These are phyloP conservation scores for Lachnellula cervina DNA, from an alignment of 2,329 filamentous ascomycete genomes.

Conservation along the genomic window DNA sequence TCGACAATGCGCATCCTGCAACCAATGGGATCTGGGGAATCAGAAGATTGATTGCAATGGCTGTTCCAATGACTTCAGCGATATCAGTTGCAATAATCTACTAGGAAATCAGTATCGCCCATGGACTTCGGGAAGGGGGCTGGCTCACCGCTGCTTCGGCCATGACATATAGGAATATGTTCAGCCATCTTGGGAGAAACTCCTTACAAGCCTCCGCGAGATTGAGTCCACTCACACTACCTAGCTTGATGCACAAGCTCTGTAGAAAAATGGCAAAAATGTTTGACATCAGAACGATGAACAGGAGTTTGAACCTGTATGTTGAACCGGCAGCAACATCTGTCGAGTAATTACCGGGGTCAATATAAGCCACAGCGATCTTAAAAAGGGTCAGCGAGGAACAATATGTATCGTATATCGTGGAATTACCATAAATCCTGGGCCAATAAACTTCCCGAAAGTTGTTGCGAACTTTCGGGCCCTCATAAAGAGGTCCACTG, in stretches of 20 bases:
- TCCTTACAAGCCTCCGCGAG: slow-evolving; percentile 46
- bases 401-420: neutral
- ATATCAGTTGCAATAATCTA: slow-evolving; percentile 55
- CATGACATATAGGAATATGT: slow-evolving; percentile 48
- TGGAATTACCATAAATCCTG: slow-evolving; percentile 36
- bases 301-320: slow-evolving; percentile 49
- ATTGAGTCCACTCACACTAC: slow-evolving; percentile 49
- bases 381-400: slow-evolving; percentile 10
- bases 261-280: slow-evolving; percentile 55
- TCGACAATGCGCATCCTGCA: slow-evolving; percentile 63
- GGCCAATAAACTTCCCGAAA: slow-evolving; percentile 48
- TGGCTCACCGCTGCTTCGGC: slow-evolving; percentile 43
- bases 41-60: slow-evolving; percentile 64
- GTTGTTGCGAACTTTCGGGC: slow-evolving; percentile 16
- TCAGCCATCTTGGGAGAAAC: slow-evolving; percentile 48
- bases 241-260: slow-evolving; percentile 51
- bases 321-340: slow-evolving; percentile 52
- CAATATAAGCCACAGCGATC: slow-evolving; percentile 37
- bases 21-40: slow-evolving; percentile 60
- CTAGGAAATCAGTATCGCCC: slow-evolving; percentile 4
- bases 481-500: slow-evolving; percentile 13
- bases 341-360: slow-evolving; percentile 51
- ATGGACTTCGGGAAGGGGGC: neutral
- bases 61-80: slow-evolving; percentile 60
- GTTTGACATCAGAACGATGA: slow-evolving; percentile 53